Evolutionary conservation across 257 asterid species (phyloP).

Genomic region (Lantana camara): DNA sequence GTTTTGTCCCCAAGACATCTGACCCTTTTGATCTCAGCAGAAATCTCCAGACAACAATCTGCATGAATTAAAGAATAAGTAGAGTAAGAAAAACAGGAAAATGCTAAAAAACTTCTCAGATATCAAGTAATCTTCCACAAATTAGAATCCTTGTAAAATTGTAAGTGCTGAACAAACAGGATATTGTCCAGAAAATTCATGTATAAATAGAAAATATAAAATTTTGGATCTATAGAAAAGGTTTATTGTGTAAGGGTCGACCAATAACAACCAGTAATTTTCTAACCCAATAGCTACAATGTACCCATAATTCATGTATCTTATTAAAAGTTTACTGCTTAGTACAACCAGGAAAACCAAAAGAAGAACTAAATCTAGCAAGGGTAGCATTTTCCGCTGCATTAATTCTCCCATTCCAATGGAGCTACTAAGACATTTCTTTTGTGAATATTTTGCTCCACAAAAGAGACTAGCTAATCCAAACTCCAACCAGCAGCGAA

Average conservation of each 20-base stretch:
- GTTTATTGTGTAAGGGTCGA: background rate
- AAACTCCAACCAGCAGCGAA: background rate
- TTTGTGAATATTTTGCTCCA: background rate
- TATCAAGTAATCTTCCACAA: background rate
- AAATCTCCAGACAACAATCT: conserved; percentile 96
- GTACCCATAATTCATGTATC: conserved; percentile 9
- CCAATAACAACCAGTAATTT: background rate
- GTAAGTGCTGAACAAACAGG: background rate
- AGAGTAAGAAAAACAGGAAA: conserved; percentile 10
- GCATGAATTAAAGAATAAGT: conserved; percentile 34
- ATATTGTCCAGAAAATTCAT: background rate
- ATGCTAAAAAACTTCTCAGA: conserved; percentile 11
- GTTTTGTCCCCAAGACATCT: conserved; percentile 85
- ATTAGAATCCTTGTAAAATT: background rate
- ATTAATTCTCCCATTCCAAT: too few relatives aligned
- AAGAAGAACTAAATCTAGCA: too few relatives aligned
- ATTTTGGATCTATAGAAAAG: background rate
- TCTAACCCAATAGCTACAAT: background rate
- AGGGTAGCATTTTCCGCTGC: too few relatives aligned
- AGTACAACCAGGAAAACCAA: conserved; percentile 9
- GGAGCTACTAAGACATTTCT: too few relatives aligned
- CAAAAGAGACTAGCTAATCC: background rate
- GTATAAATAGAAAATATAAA: background rate
- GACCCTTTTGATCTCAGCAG: conserved; percentile 86
- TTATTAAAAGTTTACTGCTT: background rate